These are phyloP conservation scores for Lactifluus echinatus DNA, from an alignment of 768 basidiomycete genomes.

Conservation along the genomic window DNA sequence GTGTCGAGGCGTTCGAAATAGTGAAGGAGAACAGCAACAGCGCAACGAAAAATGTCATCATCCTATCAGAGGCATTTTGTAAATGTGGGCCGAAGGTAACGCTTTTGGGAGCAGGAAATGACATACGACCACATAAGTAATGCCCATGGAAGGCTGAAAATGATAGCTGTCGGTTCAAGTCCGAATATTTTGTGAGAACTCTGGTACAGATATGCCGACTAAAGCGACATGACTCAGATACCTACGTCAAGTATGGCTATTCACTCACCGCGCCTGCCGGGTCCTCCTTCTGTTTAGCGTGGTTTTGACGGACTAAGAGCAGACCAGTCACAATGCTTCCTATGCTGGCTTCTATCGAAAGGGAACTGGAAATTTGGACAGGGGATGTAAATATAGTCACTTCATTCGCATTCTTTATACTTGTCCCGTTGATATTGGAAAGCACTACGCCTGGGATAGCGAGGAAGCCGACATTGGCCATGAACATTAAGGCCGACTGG, in stretches of 20 bases:
- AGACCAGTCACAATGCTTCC: constrained; percentile 42
- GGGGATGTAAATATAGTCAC: constrained; percentile 26
- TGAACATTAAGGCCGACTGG: constrained; percentile 28
- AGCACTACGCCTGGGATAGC: constrained; percentile 27
- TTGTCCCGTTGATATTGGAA: neutral
- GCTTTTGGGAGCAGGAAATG: neutral
- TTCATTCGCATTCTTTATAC: neutral
- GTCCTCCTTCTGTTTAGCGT: constrained; percentile 29
- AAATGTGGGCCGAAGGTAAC: neutral
- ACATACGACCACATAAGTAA: constrained; percentile 55
- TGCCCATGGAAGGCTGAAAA: constrained; percentile 48
- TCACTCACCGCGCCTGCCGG: constrained; percentile 14
- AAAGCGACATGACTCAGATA: neutral
- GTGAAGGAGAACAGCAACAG: constrained; percentile 11
- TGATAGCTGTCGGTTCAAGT: constrained; percentile 42
- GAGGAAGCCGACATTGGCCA: constrained; percentile 30
- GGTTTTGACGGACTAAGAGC: constrained; percentile 37
- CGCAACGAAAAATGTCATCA: constrained; percentile 10
- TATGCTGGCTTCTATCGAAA: constrained; percentile 39
- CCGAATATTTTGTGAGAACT: constrained; percentile 31
- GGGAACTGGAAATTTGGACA: constrained; percentile 41
- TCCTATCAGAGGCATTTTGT: neutral
- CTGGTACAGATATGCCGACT: constrained; percentile 23
- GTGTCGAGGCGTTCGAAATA: constrained; percentile 3
- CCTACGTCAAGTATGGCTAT: neutral